phyloP scores from a whole-genome alignment of 2,329 filamentous ascomycete species.

The Cladosporium sp. region DNA sequence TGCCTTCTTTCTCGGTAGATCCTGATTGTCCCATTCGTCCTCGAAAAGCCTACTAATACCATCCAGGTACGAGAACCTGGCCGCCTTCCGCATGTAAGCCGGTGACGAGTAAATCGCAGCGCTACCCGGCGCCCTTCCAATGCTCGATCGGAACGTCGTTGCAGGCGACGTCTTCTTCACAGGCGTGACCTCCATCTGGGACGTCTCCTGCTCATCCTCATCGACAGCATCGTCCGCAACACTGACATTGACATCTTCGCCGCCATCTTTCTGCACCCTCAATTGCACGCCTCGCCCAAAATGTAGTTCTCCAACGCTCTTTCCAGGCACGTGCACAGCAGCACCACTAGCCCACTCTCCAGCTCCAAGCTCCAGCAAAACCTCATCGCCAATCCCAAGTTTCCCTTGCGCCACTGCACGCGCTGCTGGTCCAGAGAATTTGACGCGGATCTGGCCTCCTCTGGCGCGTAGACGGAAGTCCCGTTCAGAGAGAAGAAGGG shows the following conservation, averaged over 20 bases:
- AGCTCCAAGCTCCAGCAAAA: conserved; percentile 69
- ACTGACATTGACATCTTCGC: conserved; percentile 17
- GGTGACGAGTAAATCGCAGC: conserved; percentile 69
- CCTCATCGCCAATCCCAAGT: conserved; percentile 75
- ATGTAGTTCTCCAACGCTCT: conserved; percentile 58
- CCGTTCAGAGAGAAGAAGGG: conserved; percentile 79
- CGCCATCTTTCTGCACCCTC: conserved; percentile 27
- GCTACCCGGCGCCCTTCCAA: conserved; percentile 32
- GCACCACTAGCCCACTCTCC: conserved; percentile 62
- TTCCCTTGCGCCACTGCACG: conserved; percentile 65
- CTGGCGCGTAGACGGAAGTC: conserved; percentile 77
- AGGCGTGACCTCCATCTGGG: conserved; percentile 21
- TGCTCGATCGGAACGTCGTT: conserved; percentile 20
- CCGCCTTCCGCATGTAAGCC: conserved; percentile 68
- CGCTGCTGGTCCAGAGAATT: conserved; percentile 71
- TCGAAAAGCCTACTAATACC: conserved; percentile 71
- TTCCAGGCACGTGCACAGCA: conserved; percentile 55
- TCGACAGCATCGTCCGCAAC: conserved; percentile 18
- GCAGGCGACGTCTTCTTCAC: conserved; percentile 11
- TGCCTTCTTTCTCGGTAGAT: conserved; percentile 64
- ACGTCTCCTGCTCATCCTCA: background rate
- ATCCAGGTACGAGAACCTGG: conserved; percentile 45
- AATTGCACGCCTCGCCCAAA: conserved; percentile 44
- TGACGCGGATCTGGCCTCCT: conserved; percentile 77
- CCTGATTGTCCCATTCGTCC: conserved; percentile 60